A percentile compares a stretch with the other conserved stretches of the same genome.
Conservation (phyloP, 257 asterid species). For the Capsicum baccatum region DNA sequence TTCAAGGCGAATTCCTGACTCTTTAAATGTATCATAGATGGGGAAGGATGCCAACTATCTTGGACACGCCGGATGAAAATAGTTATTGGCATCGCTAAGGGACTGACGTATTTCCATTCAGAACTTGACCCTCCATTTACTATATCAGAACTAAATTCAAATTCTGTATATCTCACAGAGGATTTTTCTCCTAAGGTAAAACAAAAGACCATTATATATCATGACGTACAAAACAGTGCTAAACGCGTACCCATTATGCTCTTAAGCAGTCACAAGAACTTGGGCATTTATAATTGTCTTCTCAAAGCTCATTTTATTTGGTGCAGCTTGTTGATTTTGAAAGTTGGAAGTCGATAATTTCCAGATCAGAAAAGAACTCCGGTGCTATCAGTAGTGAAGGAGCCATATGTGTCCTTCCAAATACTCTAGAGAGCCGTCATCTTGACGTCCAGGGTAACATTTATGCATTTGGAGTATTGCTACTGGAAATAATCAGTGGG, state of each 20-base stretch:
- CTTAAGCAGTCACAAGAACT: neutral
- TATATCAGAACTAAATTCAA: slow-evolving; percentile 78
- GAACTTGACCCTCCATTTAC: slow-evolving; percentile 90
- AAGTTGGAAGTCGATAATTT: slow-evolving; percentile 80
- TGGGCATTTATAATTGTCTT: neutral
- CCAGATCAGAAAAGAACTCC: slow-evolving; percentile 87
- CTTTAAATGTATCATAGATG: slow-evolving; percentile 57
- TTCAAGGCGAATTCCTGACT: slow-evolving; percentile 5
- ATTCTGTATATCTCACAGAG: slow-evolving; percentile 84
- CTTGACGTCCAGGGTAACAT: slow-evolving; percentile 74
- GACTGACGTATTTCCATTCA: slow-evolving; percentile 81
- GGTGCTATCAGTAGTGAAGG: slow-evolving; percentile 76
- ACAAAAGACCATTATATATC: neutral
- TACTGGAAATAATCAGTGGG: slow-evolving; percentile 87
- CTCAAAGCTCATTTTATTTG: slow-evolving; percentile 16
- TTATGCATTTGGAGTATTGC: slow-evolving; percentile 81
- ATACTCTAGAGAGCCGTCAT: slow-evolving; percentile 68
- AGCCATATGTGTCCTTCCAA: slow-evolving; percentile 79
- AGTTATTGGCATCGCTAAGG: slow-evolving; percentile 82
- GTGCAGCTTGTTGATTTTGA: slow-evolving; percentile 93
- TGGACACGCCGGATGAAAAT: slow-evolving; percentile 97
- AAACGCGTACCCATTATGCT: neutral
- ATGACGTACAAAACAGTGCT: neutral
- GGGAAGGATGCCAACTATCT: slow-evolving; percentile 89
- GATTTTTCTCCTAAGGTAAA: slow-evolving; percentile 95